These are phyloP conservation scores for Saturnispora sekii DNA, from an alignment of 805 yeast genomes.

Conservation along the genomic window DNA sequence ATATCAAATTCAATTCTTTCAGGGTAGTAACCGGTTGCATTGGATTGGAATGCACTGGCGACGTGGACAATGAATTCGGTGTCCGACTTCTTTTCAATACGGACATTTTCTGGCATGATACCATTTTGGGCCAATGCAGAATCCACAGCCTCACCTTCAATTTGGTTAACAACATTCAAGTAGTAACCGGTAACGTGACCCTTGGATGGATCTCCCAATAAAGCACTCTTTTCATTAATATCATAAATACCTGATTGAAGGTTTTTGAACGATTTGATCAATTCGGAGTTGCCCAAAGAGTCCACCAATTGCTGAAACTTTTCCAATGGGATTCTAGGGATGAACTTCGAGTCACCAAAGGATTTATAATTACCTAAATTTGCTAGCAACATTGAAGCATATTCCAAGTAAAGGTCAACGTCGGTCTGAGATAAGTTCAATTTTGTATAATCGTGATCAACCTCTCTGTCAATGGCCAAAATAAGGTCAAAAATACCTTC, in stretches of 20 bases:
- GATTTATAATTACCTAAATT: slow-evolving; percentile 77
- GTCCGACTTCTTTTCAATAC: slow-evolving; percentile 50
- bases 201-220: slow-evolving; percentile 70
- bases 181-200: slow-evolving; percentile 76
- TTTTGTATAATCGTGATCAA: slow-evolving; percentile 38
- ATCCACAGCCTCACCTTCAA: slow-evolving; percentile 60
- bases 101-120: slow-evolving; percentile 71
- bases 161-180: slow-evolving; percentile 41
- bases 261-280: slow-evolving; percentile 30
- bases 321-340: slow-evolving; percentile 48
- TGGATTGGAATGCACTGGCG: slow-evolving; percentile 50
- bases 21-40: slow-evolving; percentile 52
- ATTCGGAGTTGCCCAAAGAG: slow-evolving; percentile 28
- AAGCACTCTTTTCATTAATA: slow-evolving; percentile 35
- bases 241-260: slow-evolving; percentile 43
- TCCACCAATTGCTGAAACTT: slow-evolving; percentile 43
- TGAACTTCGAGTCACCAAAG: slow-evolving; percentile 81
- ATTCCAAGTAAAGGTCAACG: slow-evolving; percentile 49
- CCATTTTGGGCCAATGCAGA: slow-evolving; percentile 51
- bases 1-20: slow-evolving; percentile 29
- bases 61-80: slow-evolving; percentile 49
- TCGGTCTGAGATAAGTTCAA: slow-evolving; percentile 27
- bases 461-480: slow-evolving; percentile 43
- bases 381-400: slow-evolving; percentile 63
- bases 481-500: slow-evolving; percentile 68